Evolutionary conservation across 805 yeast species (phyloP), one percentile per base, ranked within the genome.

Genomic region (Saturnispora sekii): DNA sequence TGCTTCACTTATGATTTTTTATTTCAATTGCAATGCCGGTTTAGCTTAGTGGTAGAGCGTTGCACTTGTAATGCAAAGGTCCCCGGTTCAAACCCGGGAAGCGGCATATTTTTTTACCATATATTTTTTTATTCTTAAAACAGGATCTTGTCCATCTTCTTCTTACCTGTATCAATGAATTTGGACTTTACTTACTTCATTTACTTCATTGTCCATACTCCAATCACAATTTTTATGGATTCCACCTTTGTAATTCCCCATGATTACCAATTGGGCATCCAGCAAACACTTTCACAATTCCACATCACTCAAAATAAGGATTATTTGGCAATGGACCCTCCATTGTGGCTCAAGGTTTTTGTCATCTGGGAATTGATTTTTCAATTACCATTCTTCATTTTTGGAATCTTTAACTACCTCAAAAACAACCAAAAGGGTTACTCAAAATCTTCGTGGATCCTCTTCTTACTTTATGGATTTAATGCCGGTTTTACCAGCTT

Each of bases 1-100:
- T 21, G 26, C 8, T 5, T 21, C 26, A 21, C 6, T 21, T 4
- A 21, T 4, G 8, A 21, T 21, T 21, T 21, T 21, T 21, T 21
- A 4, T 8, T 5, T 15, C 3, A 32, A 21, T 28, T 18, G n/a
- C 28, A 2, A n/a, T 10, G 95, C 95, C 95, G 75, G 79, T 77
- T 85, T 85, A 85, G 95, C 95, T 85, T 84, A 86, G 95, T 84
- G 95, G 95, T 84, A 86, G 93, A 84, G 95, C 95, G 95, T 84
- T 84, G 95, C 95, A 86, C 95, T 86, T 86, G 95, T 85, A 85
- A 84, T 84, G 94, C 93, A 81, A 81, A 82, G 90, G 87, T 82
- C 90, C 86, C 85, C 80, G 81, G 88, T 80, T 80, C 87, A 79
- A 80, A 78, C 79, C 87, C 79, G 86, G 83, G 83, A 80, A 74